A percentile compares a stretch with the other conserved stretches of the same genome.
These are phyloP conservation scores for Cornus florida DNA, from an alignment of 148 eudicot genomes.

Conservation along the genomic window DNA sequence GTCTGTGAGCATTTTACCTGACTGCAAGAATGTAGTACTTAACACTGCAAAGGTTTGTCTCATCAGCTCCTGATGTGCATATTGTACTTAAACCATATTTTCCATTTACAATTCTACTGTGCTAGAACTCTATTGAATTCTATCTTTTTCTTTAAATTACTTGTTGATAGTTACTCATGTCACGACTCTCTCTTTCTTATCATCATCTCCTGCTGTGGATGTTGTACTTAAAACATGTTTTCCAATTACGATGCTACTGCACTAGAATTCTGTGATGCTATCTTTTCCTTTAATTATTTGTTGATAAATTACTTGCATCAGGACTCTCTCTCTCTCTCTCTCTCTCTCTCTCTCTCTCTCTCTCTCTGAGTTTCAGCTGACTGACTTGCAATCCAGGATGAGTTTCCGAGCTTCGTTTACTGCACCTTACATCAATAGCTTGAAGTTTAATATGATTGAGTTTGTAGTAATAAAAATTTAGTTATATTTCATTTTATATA, in stretches of 20 bases:
- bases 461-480: background rate
- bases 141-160: background rate
- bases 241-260: too few relatives aligned
- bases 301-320: background rate
- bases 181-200: background rate
- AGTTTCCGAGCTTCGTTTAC: background rate
- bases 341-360: too few relatives aligned
- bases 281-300: background rate
- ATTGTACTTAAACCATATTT: background rate
- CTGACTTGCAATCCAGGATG: background rate
- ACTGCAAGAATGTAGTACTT: conserved; percentile 88
- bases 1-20: conserved; percentile 99
- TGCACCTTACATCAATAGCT: background rate
- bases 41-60: conserved; percentile 88
- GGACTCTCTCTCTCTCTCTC: too few relatives aligned
- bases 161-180: too few relatives aligned
- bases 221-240: background rate
- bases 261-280: background rate
- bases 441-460: background rate
- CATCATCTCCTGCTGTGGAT: background rate
- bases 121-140: background rate
- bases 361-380: too few relatives aligned
- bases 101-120: background rate
- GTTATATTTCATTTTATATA: background rate
- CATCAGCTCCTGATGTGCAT: background rate